phyloP scores from a whole-genome alignment of 805 yeast species.

The Blastobotrys parvus region DNA sequence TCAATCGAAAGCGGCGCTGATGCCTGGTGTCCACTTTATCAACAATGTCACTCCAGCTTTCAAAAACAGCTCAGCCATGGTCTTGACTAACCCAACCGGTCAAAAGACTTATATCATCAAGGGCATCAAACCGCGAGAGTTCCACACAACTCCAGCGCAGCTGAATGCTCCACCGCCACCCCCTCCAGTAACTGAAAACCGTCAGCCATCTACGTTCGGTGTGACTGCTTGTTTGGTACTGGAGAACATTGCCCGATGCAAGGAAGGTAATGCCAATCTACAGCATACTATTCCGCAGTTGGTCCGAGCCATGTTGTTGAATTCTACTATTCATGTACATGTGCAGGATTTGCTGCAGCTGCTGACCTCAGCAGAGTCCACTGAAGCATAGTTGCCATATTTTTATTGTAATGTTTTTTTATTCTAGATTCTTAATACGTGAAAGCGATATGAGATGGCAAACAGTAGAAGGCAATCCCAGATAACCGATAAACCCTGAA shows the following conservation, averaged over 20 bases:
- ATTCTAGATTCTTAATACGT: too few species aligned
- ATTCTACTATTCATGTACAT: conserved; percentile 18
- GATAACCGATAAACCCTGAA: too few species aligned
- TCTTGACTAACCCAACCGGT: conserved; percentile 54
- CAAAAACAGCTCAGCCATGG: conserved; percentile 87
- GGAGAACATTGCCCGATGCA: conserved; percentile 29
- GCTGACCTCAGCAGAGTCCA: too few species aligned
- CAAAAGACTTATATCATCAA: conserved; percentile 83
- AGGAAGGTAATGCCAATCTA: conserved; percentile 18
- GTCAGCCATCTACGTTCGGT: conserved; percentile 24
- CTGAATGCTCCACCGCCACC: conserved; percentile 11
- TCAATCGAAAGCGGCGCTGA: conserved; percentile 41
- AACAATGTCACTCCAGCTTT: conserved; percentile 89
- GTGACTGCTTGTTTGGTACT: conserved; percentile 29
- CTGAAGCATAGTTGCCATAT: too few species aligned
- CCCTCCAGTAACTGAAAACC: conserved; percentile 4
- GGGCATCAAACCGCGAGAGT: conserved; percentile 81
- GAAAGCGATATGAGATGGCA: too few species aligned
- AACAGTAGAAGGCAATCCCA: too few species aligned
- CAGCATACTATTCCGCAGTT: conserved; percentile 13
- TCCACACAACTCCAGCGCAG: conserved; percentile 24
- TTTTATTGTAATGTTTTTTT: too few species aligned
- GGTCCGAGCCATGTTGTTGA: conserved; percentile 18
- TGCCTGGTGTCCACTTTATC: conserved; percentile 95
- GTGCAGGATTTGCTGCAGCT: conserved; percentile 20